A percentile compares a stretch with the other conserved stretches of the same genome.
These are phyloP conservation scores for Pythium aristosporum DNA, from an alignment of 352 stramenopile genomes.

Conservation along the genomic window DNA sequence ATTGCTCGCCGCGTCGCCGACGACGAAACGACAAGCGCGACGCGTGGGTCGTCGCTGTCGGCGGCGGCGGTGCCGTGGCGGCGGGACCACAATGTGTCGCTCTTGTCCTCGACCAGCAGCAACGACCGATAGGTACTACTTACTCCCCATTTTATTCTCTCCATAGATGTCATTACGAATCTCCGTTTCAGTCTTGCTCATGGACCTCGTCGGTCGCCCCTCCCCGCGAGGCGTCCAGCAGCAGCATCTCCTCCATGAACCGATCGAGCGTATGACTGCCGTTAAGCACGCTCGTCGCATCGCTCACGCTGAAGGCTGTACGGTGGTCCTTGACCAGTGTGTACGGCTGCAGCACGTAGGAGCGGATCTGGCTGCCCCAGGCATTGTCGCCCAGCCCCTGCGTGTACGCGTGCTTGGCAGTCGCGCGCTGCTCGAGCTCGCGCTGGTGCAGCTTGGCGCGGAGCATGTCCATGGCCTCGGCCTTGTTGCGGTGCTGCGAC, in stretches of 20 bases:
- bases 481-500: constrained; percentile 94
- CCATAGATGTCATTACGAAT: background rate
- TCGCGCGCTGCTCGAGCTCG: constrained; percentile 53
- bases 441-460: constrained; percentile 71
- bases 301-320: constrained; percentile 87
- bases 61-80: constrained; percentile 3
- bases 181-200: background rate
- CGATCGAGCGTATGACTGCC: constrained; percentile 81
- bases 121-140: constrained; percentile 15
- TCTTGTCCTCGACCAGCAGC: constrained; percentile 18
- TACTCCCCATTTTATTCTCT: background rate
- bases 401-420: constrained; percentile 48
- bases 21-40: constrained; percentile 13
- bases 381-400: constrained; percentile 74
- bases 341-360: constrained; percentile 98
- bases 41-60: constrained; percentile 10
- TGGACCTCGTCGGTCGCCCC: background rate
- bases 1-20: constrained; percentile 69
- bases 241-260: constrained; percentile 79
- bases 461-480: constrained; percentile 88
- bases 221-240: constrained; percentile 31
- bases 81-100: constrained; percentile 4
- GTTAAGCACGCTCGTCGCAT: constrained; percentile 90
- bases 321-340: constrained; percentile 97
- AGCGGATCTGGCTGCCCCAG: constrained; percentile 93